phyloP scores from a whole-genome alignment of 116 monocot genomes.

The Cymodocea nodosa region DNA sequence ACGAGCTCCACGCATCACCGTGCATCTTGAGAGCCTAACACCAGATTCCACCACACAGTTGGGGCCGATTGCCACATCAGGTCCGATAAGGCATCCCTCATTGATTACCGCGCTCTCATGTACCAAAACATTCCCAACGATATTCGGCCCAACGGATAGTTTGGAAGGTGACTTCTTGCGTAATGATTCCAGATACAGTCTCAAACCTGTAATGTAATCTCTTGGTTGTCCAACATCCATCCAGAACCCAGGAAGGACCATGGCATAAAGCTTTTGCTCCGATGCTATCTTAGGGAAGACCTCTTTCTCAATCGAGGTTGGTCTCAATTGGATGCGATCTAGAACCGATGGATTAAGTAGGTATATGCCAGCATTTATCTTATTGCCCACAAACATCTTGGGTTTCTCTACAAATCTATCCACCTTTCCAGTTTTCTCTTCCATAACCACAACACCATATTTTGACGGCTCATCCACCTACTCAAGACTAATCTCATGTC shows the following conservation, averaged over 20 bases:
- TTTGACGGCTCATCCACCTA: constrained; percentile 87
- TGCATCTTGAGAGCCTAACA: constrained; percentile 36
- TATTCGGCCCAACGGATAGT: constrained; percentile 18
- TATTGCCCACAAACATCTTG: constrained; percentile 83
- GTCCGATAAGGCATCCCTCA: constrained; percentile 38
- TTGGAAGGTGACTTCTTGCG: constrained; percentile 23
- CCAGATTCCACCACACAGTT: constrained; percentile 34
- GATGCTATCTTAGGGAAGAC: constrained; percentile 38
- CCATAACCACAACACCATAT: constrained; percentile 87
- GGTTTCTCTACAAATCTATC: constrained; percentile 89
- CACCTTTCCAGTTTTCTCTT: constrained; percentile 64
- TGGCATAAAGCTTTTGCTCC: constrained; percentile 28
- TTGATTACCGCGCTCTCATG: constrained; percentile 37
- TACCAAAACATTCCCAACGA: constrained; percentile 39
- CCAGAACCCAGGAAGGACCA: constrained; percentile 50
- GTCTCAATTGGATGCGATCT: constrained; percentile 24
- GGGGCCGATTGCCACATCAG: constrained; percentile 38
- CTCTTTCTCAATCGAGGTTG: constrained; percentile 51
- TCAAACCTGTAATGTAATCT: constrained; percentile 39
- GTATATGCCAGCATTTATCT: constrained; percentile 53
- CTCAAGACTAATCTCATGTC: neutral
- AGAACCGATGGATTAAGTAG: constrained; percentile 64
- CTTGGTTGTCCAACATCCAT: constrained; percentile 49
- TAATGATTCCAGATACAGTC: constrained; percentile 32
- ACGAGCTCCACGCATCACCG: constrained; percentile 30